Base-by-base conservation (phyloP, 1,139 yeast species). In the Hyphopichia burtonii region DNA sequence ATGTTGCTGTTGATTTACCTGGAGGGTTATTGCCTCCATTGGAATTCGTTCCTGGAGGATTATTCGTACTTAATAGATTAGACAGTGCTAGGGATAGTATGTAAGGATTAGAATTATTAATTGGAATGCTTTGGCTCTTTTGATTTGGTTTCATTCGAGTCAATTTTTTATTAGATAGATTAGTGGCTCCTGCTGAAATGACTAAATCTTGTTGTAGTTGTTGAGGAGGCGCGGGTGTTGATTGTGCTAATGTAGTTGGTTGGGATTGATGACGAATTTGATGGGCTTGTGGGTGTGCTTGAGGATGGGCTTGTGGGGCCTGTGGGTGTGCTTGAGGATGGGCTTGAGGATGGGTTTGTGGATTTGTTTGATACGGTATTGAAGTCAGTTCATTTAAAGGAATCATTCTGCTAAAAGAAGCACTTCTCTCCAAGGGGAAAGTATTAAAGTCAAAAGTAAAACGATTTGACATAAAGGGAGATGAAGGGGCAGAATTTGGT, bases 401-500 rank as follows among this genome's bases (percentile, higher is more conserved):
- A 14, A 11, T 28, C 23, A 23, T 17, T 16, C 32, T 23, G 16
- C 40, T 38, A 19, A 38, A 38, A 3, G 40, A 38, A 14, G 40
- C 40, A 33, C 40, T 38, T 33, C 40, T 32, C 18, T 38, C 40
- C 14, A 38, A 17, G 4, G 40, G 40, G 18, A 38, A 38, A 4
- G 45, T 42, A 12, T 39, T 27, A 16, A 52, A 44, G 37, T 53
- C 56, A 44, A 53, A 51, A 28, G 36, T 43, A 34, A 44, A 47
- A 20, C 47, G 39, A 22, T 41, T 44, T 37, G 41, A 39, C 34
- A 49, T 50, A n/a, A 38, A 38, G 11, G 54, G 55, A 3, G 56
- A 53, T 4, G 53, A 43, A 6, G 55, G 49, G 4, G 44, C 42
- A 3, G 55, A 48, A n/a, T 28, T 42, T 12, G 40, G 40, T 31